Evolutionary conservation across 2,329 filamentous ascomycete genomes (phyloP), one percentile per base, ranked within the genome.

Genomic region (Periconia sp.): DNA sequence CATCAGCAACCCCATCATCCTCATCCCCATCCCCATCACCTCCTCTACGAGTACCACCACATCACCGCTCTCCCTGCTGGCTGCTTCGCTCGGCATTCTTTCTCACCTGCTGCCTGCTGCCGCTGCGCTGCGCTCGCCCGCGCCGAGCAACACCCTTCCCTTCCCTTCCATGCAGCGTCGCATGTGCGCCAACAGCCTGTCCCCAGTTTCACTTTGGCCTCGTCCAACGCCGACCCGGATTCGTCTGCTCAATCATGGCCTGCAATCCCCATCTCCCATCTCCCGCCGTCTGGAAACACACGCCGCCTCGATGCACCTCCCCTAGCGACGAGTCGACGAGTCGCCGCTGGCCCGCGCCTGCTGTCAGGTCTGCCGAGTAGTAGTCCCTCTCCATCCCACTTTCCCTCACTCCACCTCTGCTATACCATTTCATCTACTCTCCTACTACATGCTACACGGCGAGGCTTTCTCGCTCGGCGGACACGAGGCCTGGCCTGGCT

Each of bases 201-300:
- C 16, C 26, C 12, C 8, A 21, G 41, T 44, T 44, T 44, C 41
- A 44, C 19, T 12, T 23, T 36, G 4, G 3, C 5, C 23, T 35
- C 39, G 11, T n/a, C n/a, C n/a, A 36, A 36, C 23, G 39, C 39
- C 31, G 39, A 21, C 13, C 25, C 39, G 28, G 22, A 30, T 42
- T 35, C 39, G 39, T 24, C 22, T 30, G 17, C 17, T 38, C 25
- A 13, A 38, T 13, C 11, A 15, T 15, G 36, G 12, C 36, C 22
- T n/a, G n/a, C n/a, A n/a, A n/a, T n/a, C 15, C 25, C 23, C 25
- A n/a, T 28, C 25, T n/a, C 12, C 12, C 25, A 13, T 28, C 12
- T 28, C 12, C 12, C 25, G 15, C 15, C 15, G 12, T 25, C 13
- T 30, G 28, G 28, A 30, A 10, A 30, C 10, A 7, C 28, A 30